These are phyloP conservation scores for Centaurea solstitialis DNA, from an alignment of 129 eudicot genomes.

Conservation along the genomic window DNA sequence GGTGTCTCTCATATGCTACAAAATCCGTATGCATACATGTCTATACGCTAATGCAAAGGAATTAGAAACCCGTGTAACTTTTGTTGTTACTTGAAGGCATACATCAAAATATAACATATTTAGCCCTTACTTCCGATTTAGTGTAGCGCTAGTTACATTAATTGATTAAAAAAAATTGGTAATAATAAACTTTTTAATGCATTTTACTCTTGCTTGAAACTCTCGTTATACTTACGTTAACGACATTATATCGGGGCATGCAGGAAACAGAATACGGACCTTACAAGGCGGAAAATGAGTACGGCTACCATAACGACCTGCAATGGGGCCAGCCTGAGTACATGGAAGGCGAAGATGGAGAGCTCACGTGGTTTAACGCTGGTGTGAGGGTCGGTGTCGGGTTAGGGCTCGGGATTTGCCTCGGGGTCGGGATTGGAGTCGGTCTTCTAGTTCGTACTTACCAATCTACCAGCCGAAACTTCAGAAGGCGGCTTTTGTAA, in stretches of 20 bases:
- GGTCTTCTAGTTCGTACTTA: slow-evolving; percentile 85
- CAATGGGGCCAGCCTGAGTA: slow-evolving; percentile 63
- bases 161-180: too few species aligned
- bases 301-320: slow-evolving; percentile 39
- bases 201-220: not conserved
- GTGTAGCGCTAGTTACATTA: not conserved
- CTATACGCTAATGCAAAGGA: not conserved
- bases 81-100: not conserved
- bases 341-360: slow-evolving; percentile 85
- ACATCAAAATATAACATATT: not conserved
- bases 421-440: slow-evolving; percentile 83
- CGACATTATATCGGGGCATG: slow-evolving; percentile 7
- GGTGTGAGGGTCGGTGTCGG: slow-evolving; percentile 93
- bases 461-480: slow-evolving; percentile 64
- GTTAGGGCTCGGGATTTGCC: slow-evolving; percentile 81
- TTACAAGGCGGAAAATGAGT: slow-evolving; percentile 59
- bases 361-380: slow-evolving; percentile 85
- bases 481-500: slow-evolving; percentile 63
- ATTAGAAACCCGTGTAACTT: not conserved
- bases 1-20: not conserved
- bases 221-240: not conserved
- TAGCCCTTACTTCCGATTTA: not conserved
- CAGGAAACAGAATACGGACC: slow-evolving; percentile 64
- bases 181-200: too few species aligned
- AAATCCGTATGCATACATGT: not conserved